Evolutionary conservation across 2,329 filamentous ascomycete species (phyloP), one percentile per base, ranked within the genome.

Genomic region (Biscogniauxia sp.): DNA sequence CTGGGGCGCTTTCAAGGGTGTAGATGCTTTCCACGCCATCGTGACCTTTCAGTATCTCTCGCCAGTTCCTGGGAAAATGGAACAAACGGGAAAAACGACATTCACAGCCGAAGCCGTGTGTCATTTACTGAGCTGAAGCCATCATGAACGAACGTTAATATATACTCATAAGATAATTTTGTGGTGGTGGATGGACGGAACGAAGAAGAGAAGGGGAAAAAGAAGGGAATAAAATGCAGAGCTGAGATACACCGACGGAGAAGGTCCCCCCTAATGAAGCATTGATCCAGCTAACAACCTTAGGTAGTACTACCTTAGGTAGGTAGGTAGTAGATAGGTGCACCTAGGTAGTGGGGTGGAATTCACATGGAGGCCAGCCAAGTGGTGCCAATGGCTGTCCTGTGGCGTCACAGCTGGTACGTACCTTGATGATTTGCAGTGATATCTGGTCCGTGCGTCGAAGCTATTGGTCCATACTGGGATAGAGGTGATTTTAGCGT

Each of bases 101-200:
- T 72, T 74, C 80, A 83, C 83, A 84, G 82, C 82, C 77, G 75
- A 76, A 74, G 82, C 83, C 76, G 83, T 73, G 78, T 76, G 75
- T 72, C 71, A 76, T 78, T 65, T 79, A 84, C 75, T 77, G 74
- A 73, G 73, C 75, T 69, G 72, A 75, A 74, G 74, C 78, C 82
- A 85, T 84, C 51, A 64, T 66, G 57, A 62, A 69, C 61, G 60
- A 64, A 64, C 55, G 54, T 20, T 20, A 25, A 51, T 20, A 20
- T 20, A 51, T 51, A 51, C 11, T 51, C 8, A 51, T 51, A 50
- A 55, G 61, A 50, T 15, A 57, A 50, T 60, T 60, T 56, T 53
- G 60, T 13, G 37, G 57, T 58, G 23, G n/a, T 60, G 11, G 25
- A 45, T 54, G 26, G 53, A 26, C n/a, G 25, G 17, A 45, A 52